These are phyloP conservation scores for Gossypium anomalum DNA, from an alignment of 345 rosid genomes.

Conservation along the genomic window DNA sequence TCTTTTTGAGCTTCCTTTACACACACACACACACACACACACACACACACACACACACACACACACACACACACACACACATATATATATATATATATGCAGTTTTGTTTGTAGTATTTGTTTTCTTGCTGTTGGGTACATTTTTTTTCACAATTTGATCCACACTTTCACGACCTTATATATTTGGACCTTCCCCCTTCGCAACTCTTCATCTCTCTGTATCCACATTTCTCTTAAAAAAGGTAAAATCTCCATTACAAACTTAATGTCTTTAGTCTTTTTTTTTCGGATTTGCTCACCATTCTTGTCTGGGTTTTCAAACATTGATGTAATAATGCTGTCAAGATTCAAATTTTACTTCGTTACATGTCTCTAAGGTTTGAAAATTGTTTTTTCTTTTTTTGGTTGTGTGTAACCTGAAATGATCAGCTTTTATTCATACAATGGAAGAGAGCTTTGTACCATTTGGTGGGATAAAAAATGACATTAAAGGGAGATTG, in stretches of 20 bases:
- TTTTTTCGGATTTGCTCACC: background rate
- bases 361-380: background rate
- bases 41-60: too few species aligned
- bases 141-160: slow-evolving; percentile 15
- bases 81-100: background rate
- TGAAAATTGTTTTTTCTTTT: background rate
- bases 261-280: slow-evolving; percentile 17
- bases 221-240: slow-evolving; percentile 23
- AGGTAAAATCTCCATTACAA: slow-evolving; percentile 24
- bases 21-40: too few species aligned
- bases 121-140: slow-evolving; percentile 27
- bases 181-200: slow-evolving; percentile 26
- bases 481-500: slow-evolving; percentile 68
- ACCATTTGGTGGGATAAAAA: slow-evolving; percentile 81
- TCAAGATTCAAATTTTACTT: background rate
- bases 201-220: slow-evolving; percentile 17
- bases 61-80: too few species aligned
- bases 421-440: too few species aligned
- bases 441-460: slow-evolving; percentile 83
- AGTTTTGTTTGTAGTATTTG: slow-evolving; percentile 7
- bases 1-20: background rate
- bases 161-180: background rate
- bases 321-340: slow-evolving; percentile 1
- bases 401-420: too few species aligned
- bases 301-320: slow-evolving; percentile 4